Evolutionary conservation across 2,329 filamentous ascomycete genomes (phyloP).

Genomic region (Trichoderma pleuroti): DNA sequence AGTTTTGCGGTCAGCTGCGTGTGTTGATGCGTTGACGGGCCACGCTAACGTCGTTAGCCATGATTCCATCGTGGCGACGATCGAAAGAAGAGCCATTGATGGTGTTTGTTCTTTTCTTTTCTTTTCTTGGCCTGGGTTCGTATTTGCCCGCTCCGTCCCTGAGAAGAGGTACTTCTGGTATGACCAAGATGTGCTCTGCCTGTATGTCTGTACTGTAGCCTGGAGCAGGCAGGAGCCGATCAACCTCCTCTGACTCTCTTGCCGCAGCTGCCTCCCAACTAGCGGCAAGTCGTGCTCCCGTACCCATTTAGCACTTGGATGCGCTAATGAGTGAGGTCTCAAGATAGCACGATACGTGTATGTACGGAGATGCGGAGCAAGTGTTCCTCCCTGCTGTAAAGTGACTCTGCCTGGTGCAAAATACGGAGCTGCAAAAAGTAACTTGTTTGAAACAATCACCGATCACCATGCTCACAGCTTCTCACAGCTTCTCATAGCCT

Average conservation of each 20-base stretch:
- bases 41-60: not conserved
- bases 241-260: not conserved
- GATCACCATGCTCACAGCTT: not conserved
- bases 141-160: not conserved
- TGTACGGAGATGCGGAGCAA: not conserved
- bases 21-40: not conserved
- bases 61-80: constrained; percentile 4
- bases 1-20: constrained; percentile 2
- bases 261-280: not conserved
- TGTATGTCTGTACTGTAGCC: not conserved
- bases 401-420: not conserved
- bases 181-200: not conserved
- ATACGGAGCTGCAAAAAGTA: not conserved
- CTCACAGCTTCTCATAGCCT: not conserved
- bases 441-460: not conserved
- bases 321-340: not conserved
- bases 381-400: not conserved
- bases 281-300: not conserved
- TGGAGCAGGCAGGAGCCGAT: not conserved
- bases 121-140: not conserved
- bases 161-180: not conserved
- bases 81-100: not conserved
- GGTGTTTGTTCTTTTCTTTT: no score
- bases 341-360: not conserved
- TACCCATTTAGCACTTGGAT: constrained; percentile 1